These are phyloP conservation scores for Wallacemonas collosoma DNA, from an alignment of 208 protist species.

Conservation along the genomic window DNA sequence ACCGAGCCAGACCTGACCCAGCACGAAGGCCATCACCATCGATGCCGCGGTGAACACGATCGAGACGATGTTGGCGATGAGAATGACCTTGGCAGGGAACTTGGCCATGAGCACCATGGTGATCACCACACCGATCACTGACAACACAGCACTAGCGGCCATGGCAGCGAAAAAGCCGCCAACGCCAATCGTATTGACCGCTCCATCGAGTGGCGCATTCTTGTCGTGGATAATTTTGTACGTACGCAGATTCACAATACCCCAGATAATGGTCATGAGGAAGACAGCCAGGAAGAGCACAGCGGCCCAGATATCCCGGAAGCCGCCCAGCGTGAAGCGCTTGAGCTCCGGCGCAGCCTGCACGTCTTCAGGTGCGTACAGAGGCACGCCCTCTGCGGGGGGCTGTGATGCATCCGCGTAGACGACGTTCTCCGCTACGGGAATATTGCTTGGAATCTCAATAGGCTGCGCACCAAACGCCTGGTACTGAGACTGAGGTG, in stretches of 20 bases:
- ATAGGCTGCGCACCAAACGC: slow-evolving; percentile 12
- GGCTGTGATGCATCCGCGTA: slow-evolving; percentile 28
- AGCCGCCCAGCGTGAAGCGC: slow-evolving; percentile 68
- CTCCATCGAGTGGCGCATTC: background rate
- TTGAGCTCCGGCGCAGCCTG: slow-evolving; percentile 42
- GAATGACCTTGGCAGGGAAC: slow-evolving; percentile 50
- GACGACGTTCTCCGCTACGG: slow-evolving; percentile 39
- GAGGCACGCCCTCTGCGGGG: slow-evolving; percentile 52
- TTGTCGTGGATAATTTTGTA: slow-evolving; percentile 30
- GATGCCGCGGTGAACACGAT: slow-evolving; percentile 31
- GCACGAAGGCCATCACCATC: slow-evolving; percentile 39
- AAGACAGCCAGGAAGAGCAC: slow-evolving; percentile 55
- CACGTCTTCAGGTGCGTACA: slow-evolving; percentile 54
- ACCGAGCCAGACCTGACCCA: slow-evolving; percentile 30
- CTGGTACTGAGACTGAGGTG: slow-evolving; percentile 10
- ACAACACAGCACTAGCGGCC: slow-evolving; percentile 11
- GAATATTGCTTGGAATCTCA: slow-evolving; percentile 25
- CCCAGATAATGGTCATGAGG: slow-evolving; percentile 55
- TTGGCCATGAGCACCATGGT: slow-evolving; percentile 26
- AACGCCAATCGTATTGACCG: slow-evolving; percentile 3
- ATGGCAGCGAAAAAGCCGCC: slow-evolving; percentile 15
- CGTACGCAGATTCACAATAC: slow-evolving; percentile 47
- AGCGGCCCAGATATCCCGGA: slow-evolving; percentile 77
- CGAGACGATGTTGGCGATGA: slow-evolving; percentile 52
- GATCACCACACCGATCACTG: slow-evolving; percentile 21